Percentiles rank a stretch among this genome's conserved stretches.
phyloP scores from a whole-genome alignment of 352 stramenopile species.

The Globisporangium radiosum region DNA sequence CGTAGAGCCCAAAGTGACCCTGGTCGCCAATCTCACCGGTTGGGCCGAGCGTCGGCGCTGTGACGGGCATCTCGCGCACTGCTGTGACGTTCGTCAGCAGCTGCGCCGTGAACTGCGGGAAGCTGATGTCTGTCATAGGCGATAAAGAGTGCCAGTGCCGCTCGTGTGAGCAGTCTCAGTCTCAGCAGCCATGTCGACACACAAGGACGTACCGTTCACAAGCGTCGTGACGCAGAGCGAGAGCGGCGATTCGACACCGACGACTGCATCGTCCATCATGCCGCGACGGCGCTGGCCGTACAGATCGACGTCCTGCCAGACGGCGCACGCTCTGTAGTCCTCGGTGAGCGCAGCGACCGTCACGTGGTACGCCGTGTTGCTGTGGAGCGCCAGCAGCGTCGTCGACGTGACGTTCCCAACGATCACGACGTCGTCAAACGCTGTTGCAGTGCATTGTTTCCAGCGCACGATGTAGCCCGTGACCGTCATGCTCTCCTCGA shows the following conservation, averaged over 20 bases:
- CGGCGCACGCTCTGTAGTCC: constrained; percentile 32
- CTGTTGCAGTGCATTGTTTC: no score
- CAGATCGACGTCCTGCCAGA: constrained; percentile 74
- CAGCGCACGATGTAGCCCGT: neutral
- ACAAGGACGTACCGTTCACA: constrained; percentile 22
- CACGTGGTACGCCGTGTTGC: constrained; percentile 66
- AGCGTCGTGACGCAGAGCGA: constrained; percentile 53
- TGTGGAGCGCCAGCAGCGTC: constrained; percentile 28
- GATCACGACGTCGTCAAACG: no score
- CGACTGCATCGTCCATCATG: constrained; percentile 39
- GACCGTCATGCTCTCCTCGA: constrained; percentile 73
- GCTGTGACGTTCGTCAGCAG: constrained; percentile 72
- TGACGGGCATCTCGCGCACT: constrained; percentile 17
- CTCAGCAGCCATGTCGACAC: neutral
- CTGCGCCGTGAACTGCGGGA: constrained; percentile 66
- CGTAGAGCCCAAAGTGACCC: constrained; percentile 84
- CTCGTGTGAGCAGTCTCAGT: neutral
- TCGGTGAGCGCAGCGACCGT: constrained; percentile 74
- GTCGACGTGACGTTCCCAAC: no score
- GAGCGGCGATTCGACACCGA: constrained; percentile 35
- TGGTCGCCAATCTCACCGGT: constrained; percentile 25
- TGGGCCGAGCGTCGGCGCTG: constrained; percentile 62
- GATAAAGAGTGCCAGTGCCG: neutral
- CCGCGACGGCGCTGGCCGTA: constrained; percentile 59
- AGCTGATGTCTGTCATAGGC: constrained; percentile 56